A percentile compares a stretch with the other conserved stretches of the same genome.
Conservation (phyloP, 495 filamentous ascomycete species). For the Hypoxylon rickii region DNA sequence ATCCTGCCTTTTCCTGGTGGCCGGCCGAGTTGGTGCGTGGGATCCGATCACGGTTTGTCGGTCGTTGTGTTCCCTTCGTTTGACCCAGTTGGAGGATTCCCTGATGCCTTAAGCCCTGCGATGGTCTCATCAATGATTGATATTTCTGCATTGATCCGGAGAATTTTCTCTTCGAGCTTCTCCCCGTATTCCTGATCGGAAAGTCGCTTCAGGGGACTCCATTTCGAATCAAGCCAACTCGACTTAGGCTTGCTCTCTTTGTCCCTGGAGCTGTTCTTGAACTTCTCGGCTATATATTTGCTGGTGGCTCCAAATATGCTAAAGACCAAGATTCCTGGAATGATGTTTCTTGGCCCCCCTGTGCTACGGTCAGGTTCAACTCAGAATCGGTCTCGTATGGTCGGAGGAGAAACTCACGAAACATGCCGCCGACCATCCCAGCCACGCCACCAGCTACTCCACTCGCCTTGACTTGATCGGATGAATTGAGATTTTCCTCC, state of each 20-base stretch:
- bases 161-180: conserved; percentile 75
- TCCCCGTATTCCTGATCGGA: conserved; percentile 78
- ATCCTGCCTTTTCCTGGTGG: too few relatives aligned
- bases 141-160: conserved; percentile 82
- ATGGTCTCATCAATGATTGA: conserved; percentile 86
- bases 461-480: conserved; percentile 65
- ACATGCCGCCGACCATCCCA: conserved; percentile 66
- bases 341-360: conserved; percentile 50
- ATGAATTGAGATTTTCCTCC: conserved; percentile 53
- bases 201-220: conserved; percentile 78
- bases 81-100: conserved; percentile 12
- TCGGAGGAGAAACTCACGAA: conserved; percentile 57
- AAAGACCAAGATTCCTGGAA: conserved; percentile 48
- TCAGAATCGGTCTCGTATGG: not conserved
- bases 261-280: not conserved
- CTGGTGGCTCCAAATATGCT: conserved; percentile 21
- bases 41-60: too few relatives aligned
- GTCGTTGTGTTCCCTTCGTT: not conserved
- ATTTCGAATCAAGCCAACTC: conserved; percentile 63
- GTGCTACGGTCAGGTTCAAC: conserved; percentile 20
- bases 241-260: conserved; percentile 20
- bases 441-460: conserved; percentile 69
- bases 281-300: conserved; percentile 20
- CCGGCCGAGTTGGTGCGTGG: too few relatives aligned
- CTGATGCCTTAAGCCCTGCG: conserved; percentile 53